Evolutionary conservation across 2,329 filamentous ascomycete species (phyloP).

Genomic region (Talaromyces albobiverticillius): DNA sequence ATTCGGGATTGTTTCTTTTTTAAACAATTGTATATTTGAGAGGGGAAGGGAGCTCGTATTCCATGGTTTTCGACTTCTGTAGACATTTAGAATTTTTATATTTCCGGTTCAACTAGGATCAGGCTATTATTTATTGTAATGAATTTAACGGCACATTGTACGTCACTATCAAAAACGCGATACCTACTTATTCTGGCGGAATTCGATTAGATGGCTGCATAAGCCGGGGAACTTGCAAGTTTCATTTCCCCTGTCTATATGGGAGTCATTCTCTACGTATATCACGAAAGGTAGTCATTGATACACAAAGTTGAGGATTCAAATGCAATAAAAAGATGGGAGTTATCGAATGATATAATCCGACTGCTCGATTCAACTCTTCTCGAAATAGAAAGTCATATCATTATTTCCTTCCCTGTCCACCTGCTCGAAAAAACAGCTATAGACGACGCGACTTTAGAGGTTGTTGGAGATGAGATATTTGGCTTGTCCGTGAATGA

Average conservation of each 20-base stretch:
- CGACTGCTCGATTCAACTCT: background rate
- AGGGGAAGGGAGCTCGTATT: background rate
- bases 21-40: background rate
- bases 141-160: background rate
- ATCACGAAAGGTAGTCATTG: background rate
- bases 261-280: too few species aligned
- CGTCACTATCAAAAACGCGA: background rate
- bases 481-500: slow-evolving; percentile 79
- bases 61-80: background rate
- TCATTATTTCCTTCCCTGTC: too few species aligned
- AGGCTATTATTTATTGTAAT: background rate
- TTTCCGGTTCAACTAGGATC: background rate
- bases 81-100: background rate
- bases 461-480: slow-evolving; percentile 68
- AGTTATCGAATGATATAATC: background rate
- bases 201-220: background rate
- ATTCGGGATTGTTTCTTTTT: background rate
- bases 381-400: too few species aligned
- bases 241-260: background rate
- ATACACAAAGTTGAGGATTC: background rate
- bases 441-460: slow-evolving; percentile 1
- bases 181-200: too few species aligned
- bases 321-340: background rate
- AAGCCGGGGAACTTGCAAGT: background rate
- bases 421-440: background rate